Base-by-base conservation (phyloP, 441 rosid species). In the Adansonia gregorii region DNA sequence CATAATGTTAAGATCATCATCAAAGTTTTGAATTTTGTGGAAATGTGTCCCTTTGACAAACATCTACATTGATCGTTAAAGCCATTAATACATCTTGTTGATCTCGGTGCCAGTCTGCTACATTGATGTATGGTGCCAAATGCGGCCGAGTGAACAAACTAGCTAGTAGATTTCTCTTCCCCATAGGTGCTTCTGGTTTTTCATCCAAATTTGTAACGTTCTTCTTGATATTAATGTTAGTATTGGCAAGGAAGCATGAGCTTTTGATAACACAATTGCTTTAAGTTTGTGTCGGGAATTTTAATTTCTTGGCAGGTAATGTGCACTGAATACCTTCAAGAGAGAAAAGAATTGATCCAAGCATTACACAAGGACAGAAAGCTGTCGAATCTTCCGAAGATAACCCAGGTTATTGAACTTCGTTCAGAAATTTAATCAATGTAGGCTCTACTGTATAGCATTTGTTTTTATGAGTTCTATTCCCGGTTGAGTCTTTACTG, bases 331-430 rank as follows among this genome's bases (percentile, higher is more conserved):
- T 76, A 84, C 79, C 83, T 81, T 73, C 85, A 87, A 82, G 96
- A 91, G 87, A 91, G 86, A 83, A 85, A 67, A 76, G 93, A 88
- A 79, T 71, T 93, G 86, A 84, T 93, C 52, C 82, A 86, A 22
- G 87, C 93, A 78, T 78, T 90, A 69, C 91, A 83, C 74, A 91
- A 86, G 79, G 92, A 83, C 72, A 89, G 94, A 74, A 86, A 87
- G 72, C 64, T 90, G 54, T 81, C 88, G 2, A 61, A 88, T 80
- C 92, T 93, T 76, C 93, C 96, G 2, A 88, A 86, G 84, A 87
- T 91, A 78, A 80, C 85, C 24, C 92, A 91, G 94, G 95, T 93
- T 76, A 31, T 60, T 56, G 49, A 43, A 8, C 41, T 49, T 61
- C 5, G 22, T 49, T 39, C 15, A 11, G 10, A 41, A 20, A 7